Percentiles rank a stretch among this genome's conserved stretches.
phyloP scores from a whole-genome alignment of 169 alveolate species.

The Plasmodium ovale region DNA sequence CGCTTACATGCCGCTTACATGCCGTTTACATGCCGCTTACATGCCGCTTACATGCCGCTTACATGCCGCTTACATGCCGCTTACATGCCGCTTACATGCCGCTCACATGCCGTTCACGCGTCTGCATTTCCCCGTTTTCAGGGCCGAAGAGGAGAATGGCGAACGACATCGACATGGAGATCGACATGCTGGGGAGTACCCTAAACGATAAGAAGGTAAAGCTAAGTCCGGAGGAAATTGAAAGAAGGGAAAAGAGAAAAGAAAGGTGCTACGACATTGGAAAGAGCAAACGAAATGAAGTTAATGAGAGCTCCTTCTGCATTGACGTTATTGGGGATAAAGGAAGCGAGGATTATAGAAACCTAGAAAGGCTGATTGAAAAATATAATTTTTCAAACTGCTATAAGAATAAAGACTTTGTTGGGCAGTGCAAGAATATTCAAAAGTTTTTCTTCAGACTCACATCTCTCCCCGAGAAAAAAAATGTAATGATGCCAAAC shows the following conservation, averaged over 20 bases:
- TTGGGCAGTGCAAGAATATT: slow-evolving; percentile 83
- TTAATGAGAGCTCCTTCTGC: not conserved
- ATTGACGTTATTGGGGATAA: slow-evolving; percentile 14
- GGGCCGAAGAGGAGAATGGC: slow-evolving; percentile 18
- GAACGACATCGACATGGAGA: slow-evolving; percentile 6
- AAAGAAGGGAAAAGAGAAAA: slow-evolving; percentile 38
- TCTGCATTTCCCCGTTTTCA: not conserved
- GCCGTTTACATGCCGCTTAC: no score
- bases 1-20: no score
- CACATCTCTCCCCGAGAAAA: slow-evolving; percentile 88
- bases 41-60: no score
- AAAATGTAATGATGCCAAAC: slow-evolving; percentile 71
- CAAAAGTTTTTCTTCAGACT: slow-evolving; percentile 88
- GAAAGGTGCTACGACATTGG: slow-evolving; percentile 22
- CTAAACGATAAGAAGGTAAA: slow-evolving; percentile 40
- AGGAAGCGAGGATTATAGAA: slow-evolving; percentile 18
- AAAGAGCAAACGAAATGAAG: slow-evolving; percentile 18
- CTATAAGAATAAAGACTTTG: slow-evolving; percentile 77
- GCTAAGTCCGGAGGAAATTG: slow-evolving; percentile 50
- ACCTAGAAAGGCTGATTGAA: slow-evolving; percentile 38
- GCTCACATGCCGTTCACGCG: no score
- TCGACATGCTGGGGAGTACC: slow-evolving; percentile 6
- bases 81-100: no score
- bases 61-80: no score
- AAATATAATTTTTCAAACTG: slow-evolving; percentile 47